Evolutionary conservation across 2,329 filamentous ascomycete genomes (phyloP).

Genomic region (Coniella vitis): DNA sequence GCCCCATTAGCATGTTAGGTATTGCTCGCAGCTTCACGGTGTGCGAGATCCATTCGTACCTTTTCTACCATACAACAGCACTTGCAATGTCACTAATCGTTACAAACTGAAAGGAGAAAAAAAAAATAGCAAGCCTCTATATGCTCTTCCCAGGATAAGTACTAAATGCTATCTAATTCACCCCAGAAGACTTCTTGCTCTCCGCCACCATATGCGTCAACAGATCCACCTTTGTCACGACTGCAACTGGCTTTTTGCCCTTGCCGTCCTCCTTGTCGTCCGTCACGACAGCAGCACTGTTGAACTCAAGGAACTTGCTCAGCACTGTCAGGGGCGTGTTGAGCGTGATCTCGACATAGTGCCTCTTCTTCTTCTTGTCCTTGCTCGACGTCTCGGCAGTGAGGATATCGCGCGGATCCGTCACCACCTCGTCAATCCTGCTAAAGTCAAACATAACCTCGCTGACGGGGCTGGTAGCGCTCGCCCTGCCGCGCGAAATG

Average conservation of each 20-base stretch:
- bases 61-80: too few relatives aligned
- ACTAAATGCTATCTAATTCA: constrained; percentile 12
- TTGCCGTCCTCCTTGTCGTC: constrained; percentile 55
- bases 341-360: constrained; percentile 90
- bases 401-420: constrained; percentile 67
- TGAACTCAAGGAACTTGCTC: constrained; percentile 96
- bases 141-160: constrained; percentile 6
- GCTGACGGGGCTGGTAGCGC: constrained; percentile 63
- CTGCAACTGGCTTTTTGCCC: constrained; percentile 71
- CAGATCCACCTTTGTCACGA: constrained; percentile 95
- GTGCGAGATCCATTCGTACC: too few relatives aligned
- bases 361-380: constrained; percentile 51
- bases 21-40: too few relatives aligned
- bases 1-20: too few relatives aligned
- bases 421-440: constrained; percentile 79
- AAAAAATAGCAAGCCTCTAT: too few relatives aligned
- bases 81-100: too few relatives aligned
- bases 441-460: constrained; percentile 97
- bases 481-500: constrained; percentile 77
- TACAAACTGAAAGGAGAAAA: too few relatives aligned
- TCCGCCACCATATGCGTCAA: constrained; percentile 82
- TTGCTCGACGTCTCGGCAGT: constrained; percentile 30
- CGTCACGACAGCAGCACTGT: constrained; percentile 90
- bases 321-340: constrained; percentile 79
- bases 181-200: constrained; percentile 30